A percentile compares a stretch with the other conserved stretches of the same genome.
These are phyloP conservation scores for Globisporangium emineosum DNA, from an alignment of 352 stramenopile genomes.

Conservation along the genomic window DNA sequence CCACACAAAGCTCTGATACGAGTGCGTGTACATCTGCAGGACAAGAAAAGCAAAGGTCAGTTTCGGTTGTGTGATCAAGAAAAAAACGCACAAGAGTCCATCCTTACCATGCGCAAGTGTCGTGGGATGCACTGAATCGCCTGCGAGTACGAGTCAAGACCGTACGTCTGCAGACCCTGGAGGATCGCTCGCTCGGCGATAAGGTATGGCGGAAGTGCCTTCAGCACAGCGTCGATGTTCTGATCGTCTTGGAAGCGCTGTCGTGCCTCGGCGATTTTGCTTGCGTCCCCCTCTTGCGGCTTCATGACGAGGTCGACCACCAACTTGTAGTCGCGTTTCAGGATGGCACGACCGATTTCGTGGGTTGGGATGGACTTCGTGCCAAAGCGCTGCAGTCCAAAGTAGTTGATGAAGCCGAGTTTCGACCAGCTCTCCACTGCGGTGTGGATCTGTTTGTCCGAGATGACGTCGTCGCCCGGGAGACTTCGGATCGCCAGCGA, in stretches of 20 bases:
- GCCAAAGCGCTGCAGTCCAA: slow-evolving; percentile 96
- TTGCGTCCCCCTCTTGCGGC: slow-evolving; percentile 72
- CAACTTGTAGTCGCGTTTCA: slow-evolving; percentile 90
- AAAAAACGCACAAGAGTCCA: neutral
- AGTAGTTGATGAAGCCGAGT: slow-evolving; percentile 97
- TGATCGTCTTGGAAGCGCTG: slow-evolving; percentile 61
- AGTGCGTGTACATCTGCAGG: slow-evolving; percentile 82
- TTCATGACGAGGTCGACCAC: slow-evolving; percentile 91
- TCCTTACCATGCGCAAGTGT: slow-evolving; percentile 73
- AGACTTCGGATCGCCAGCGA: slow-evolving; percentile 93
- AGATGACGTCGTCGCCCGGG: slow-evolving; percentile 44
- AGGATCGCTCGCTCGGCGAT: slow-evolving; percentile 76
- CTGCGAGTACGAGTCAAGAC: slow-evolving; percentile 48
- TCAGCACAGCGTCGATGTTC: slow-evolving; percentile 53
- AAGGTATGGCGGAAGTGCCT: slow-evolving; percentile 72
- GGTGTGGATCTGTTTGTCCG: slow-evolving; percentile 55
- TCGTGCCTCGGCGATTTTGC: slow-evolving; percentile 67
- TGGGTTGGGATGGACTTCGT: slow-evolving; percentile 87
- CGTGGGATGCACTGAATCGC: slow-evolving; percentile 79
- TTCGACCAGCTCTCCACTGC: slow-evolving; percentile 70
- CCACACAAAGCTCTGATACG: slow-evolving; percentile 96
- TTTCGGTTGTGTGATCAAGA: too few relatives aligned
- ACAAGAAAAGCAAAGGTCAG: neutral
- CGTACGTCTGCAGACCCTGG: slow-evolving; percentile 56
- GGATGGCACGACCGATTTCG: slow-evolving; percentile 90